Percentiles rank a stretch among this genome's conserved stretches.
These are phyloP conservation scores for Trichoderma sp. DNA, from an alignment of 2,329 filamentous ascomycete genomes.

Conservation along the genomic window DNA sequence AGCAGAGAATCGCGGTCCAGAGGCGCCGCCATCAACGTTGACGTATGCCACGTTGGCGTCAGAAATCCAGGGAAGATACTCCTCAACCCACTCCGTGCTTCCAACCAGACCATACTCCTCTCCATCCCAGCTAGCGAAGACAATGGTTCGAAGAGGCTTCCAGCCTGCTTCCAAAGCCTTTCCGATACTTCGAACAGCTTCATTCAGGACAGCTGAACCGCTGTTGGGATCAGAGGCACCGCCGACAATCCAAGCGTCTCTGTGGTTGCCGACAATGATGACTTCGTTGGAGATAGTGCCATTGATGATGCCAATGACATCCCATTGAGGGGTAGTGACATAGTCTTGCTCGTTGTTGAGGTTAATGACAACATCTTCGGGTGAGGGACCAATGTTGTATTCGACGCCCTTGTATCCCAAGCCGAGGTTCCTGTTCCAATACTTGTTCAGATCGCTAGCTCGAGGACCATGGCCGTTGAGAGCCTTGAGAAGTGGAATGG, in stretches of 20 bases:
- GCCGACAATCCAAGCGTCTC: conserved; percentile 87
- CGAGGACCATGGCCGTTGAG: conserved; percentile 85
- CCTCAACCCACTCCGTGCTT: conserved; percentile 90
- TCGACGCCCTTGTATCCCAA: conserved; percentile 76
- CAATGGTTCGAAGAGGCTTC: conserved; percentile 76
- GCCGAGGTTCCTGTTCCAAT: conserved; percentile 69
- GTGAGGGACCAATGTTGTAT: conserved; percentile 83
- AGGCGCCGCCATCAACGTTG: conserved; percentile 76
- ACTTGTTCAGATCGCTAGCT: conserved; percentile 68
- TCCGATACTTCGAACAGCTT: conserved; percentile 73
- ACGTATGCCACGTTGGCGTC: conserved; percentile 75
- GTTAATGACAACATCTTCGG: conserved; percentile 68
- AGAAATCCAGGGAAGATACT: conserved; percentile 78
- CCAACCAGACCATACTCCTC: conserved; percentile 86
- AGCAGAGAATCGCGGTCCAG: conserved; percentile 62
- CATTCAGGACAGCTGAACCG: conserved; percentile 75
- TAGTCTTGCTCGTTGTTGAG: conserved; percentile 79
- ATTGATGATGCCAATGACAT: conserved; percentile 90
- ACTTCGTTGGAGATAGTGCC: conserved; percentile 83
- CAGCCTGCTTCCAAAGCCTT: conserved; percentile 60
- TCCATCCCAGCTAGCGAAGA: conserved; percentile 81
- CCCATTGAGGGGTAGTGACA: conserved; percentile 78
- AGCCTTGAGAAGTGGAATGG: conserved; percentile 81
- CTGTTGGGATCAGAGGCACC: conserved; percentile 81
- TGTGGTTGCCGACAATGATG: conserved; percentile 85